Percentiles rank a stretch among this genome's conserved stretches.
phyloP scores from a whole-genome alignment of 495 filamentous ascomycete species.

The Aspergillus mulundensis region DNA sequence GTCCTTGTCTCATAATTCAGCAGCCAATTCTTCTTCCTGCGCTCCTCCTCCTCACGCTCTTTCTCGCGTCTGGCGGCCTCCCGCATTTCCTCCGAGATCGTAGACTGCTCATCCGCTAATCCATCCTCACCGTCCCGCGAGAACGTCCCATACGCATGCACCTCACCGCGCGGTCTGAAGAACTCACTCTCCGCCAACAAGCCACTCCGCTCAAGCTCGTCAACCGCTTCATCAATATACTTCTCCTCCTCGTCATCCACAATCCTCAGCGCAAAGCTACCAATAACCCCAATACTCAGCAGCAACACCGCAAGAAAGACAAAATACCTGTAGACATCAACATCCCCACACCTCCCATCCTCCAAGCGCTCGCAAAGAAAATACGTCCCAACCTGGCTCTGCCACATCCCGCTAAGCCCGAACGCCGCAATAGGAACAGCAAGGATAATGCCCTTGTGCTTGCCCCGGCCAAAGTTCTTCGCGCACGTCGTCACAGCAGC shows the following conservation, averaged over 20 bases:
- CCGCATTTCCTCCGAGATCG: constrained; percentile 43
- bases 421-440: constrained; percentile 89
- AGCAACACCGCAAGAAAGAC: constrained; percentile 70
- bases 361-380: constrained; percentile 62
- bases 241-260: constrained; percentile 60
- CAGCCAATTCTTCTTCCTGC: constrained; percentile 74
- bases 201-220: constrained; percentile 79
- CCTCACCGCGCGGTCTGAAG: constrained; percentile 45
- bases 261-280: constrained; percentile 66
- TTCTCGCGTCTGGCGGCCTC: constrained; percentile 45
- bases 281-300: constrained; percentile 64
- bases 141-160: constrained; percentile 54
- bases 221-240: constrained; percentile 80
- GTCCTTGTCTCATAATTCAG: constrained; percentile 80
- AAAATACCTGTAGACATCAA: constrained; percentile 85
- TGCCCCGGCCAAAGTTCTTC: constrained; percentile 91
- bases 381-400: constrained; percentile 80
- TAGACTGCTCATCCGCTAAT: constrained; percentile 28
- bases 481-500: constrained; percentile 86
- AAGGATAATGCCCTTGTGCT: constrained; percentile 81
- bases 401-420: constrained; percentile 90
- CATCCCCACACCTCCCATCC: constrained; percentile 65
- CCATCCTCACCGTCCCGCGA: constrained; percentile 20
- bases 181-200: constrained; percentile 69
- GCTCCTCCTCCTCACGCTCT: constrained; percentile 58